phyloP scores from a whole-genome alignment of 306 rosid genomes.

The Pyrus communis region DNA sequence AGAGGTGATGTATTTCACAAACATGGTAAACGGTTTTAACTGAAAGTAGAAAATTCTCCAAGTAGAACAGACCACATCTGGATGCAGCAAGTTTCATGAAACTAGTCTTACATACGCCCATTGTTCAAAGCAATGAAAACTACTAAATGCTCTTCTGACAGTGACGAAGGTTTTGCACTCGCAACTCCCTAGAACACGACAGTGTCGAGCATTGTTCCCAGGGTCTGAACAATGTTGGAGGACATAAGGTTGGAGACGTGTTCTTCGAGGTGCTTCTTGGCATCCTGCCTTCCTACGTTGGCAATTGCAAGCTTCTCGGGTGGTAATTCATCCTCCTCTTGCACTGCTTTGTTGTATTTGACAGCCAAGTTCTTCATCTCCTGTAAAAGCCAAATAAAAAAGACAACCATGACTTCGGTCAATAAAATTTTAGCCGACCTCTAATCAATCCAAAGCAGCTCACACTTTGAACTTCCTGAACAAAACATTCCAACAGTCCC shows the following conservation, averaged over 20 bases:
- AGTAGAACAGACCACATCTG: neutral
- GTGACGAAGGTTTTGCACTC: neutral
- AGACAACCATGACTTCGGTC: neutral
- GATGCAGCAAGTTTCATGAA: neutral
- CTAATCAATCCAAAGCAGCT: neutral
- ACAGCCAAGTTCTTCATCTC: slow-evolving; percentile 73
- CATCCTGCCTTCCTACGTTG: slow-evolving; percentile 93
- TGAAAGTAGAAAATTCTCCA: neutral
- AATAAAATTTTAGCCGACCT: neutral
- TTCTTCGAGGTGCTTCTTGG: slow-evolving; percentile 94
- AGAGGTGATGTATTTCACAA: neutral
- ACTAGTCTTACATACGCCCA: neutral
- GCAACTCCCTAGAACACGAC: slow-evolving; percentile 60
- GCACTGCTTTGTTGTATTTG: slow-evolving; percentile 90
- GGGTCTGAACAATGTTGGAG: slow-evolving; percentile 80
- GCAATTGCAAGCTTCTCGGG: slow-evolving; percentile 91
- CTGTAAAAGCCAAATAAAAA: slow-evolving; percentile 33
- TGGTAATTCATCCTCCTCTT: slow-evolving; percentile 87
- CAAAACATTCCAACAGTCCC: neutral
- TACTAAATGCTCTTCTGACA: too few species aligned
- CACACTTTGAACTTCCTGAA: neutral
- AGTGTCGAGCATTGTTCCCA: slow-evolving; percentile 91
- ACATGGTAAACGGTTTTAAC: neutral
- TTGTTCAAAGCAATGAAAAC: neutral
- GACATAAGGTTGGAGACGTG: slow-evolving; percentile 94